phyloP scores from a whole-genome alignment of 805 yeast genomes.

The Yamadazyma endophytica region DNA sequence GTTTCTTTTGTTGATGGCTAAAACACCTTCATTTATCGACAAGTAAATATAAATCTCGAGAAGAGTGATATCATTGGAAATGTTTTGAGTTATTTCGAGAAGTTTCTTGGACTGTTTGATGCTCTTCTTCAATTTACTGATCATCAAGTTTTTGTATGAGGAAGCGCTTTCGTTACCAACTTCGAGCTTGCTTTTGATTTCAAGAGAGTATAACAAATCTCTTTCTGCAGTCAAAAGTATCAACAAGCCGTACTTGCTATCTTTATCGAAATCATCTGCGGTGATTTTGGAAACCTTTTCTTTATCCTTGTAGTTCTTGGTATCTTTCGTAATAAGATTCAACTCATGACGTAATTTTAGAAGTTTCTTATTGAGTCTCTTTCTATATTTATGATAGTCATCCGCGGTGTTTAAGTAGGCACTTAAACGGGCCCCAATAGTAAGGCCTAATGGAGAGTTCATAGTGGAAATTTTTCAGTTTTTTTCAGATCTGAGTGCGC shows the following conservation, averaged over 20 bases:
- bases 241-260: slow-evolving; percentile 53
- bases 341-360: slow-evolving; percentile 63
- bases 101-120: slow-evolving; percentile 41
- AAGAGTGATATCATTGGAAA: slow-evolving; percentile 23
- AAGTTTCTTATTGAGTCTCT: slow-evolving; percentile 54
- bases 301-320: slow-evolving; percentile 54
- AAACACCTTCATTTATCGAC: slow-evolving; percentile 51
- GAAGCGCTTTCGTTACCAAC: slow-evolving; percentile 44
- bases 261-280: slow-evolving; percentile 45
- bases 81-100: slow-evolving; percentile 35
- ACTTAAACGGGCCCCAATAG: slow-evolving; percentile 55
- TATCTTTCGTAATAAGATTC: slow-evolving; percentile 59
- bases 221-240: slow-evolving; percentile 73
- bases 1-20: slow-evolving; percentile 47
- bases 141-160: slow-evolving; percentile 43
- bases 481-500: too few relatives aligned
- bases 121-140: slow-evolving; percentile 68
- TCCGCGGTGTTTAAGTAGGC: slow-evolving; percentile 62
- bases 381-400: slow-evolving; percentile 69
- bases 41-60: slow-evolving; percentile 33
- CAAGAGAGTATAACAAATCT: slow-evolving; percentile 65
- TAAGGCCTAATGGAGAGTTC: slow-evolving; percentile 42
- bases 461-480: too few relatives aligned
- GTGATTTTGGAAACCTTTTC: slow-evolving; percentile 45
- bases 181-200: slow-evolving; percentile 52